Evolutionary conservation across 345 rosid genomes (phyloP), one percentile per base, ranked within the genome.

Genomic region (Gossypium bickii): DNA sequence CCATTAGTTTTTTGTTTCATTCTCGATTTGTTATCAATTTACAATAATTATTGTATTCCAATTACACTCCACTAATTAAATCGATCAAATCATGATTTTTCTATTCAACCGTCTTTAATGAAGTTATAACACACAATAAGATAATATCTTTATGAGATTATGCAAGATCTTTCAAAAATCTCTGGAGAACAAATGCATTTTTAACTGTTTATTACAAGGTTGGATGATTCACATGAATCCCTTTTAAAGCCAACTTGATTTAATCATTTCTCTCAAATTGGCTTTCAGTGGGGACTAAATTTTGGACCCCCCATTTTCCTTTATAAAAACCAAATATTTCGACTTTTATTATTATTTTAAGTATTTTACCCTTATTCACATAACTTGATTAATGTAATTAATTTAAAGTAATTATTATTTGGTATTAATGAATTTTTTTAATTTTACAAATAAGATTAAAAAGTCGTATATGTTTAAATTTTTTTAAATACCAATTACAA

Each of bases 201-300:
- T 69, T 10, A 69, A 12, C 15, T 41, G 15, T n/a, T 41, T 41
- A 17, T 41, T 15, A 34, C 43, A 25, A 43, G 72, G 34, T 3
- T 16, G 24, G n/a, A 51, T 51, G 59, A 49, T 13, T 67, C 71
- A 67, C 71, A 48, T 67, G 71, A 58, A 25, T 15, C 43, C 57
- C 41, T 1, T 48, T 25, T 68, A 48, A 12, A 52, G 17, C 44
- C 65, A 68, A 58, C 34, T 61, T 45, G 57, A 52, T 29, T 57
- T 18, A 2, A 27, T 3, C 20, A 20, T 8, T 72, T 58, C 52
- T 58, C 52, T 4, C 72, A 55, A 69, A 72, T 56, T 72, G 72
- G 57, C 45, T 20, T 48, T 48, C 3, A 55, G 72, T 56, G 76
- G 72, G 72, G 80, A 48, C 80, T 63, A 12, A 45, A 45, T 71